phyloP scores from a whole-genome alignment of 495 filamentous ascomycete genomes.

The Neurospora sp. region DNA sequence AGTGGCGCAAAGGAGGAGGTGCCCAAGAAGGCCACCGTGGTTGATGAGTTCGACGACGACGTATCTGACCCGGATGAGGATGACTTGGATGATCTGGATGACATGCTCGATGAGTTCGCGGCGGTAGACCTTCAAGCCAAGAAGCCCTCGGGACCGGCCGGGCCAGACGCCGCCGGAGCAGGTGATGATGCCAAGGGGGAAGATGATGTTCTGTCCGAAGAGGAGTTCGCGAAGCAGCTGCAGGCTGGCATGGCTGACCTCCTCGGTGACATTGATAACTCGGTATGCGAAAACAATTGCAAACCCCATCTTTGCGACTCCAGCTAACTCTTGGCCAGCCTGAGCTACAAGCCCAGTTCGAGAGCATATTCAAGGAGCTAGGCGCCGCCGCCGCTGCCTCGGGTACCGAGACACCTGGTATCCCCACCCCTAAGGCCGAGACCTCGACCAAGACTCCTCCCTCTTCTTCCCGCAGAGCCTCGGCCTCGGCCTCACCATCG shows the following conservation, averaged over 20 bases:
- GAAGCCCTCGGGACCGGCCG: conserved; percentile 35
- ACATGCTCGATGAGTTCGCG: conserved; percentile 86
- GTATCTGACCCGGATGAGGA: conserved; percentile 71
- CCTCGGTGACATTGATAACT: conserved; percentile 57
- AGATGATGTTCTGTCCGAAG: conserved; percentile 41
- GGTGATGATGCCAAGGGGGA: conserved; percentile 4
- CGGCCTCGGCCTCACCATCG: conserved; percentile 8
- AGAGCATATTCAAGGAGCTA: conserved; percentile 73
- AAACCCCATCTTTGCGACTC: not conserved
- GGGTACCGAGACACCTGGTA: conserved; percentile 8
- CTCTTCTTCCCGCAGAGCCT: not conserved
- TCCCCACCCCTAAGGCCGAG: conserved; percentile 2
- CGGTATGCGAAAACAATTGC: conserved; percentile 26
- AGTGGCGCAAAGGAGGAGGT: conserved; percentile 6
- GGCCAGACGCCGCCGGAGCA: conserved; percentile 17
- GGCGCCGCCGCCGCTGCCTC: conserved; percentile 36
- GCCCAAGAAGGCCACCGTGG: conserved; percentile 12
- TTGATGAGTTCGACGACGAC: conserved; percentile 23
- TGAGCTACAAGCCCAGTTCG: conserved; percentile 79
- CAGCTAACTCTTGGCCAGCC: conserved; percentile 31
- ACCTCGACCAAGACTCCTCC: not conserved
- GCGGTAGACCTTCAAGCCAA: conserved; percentile 41
- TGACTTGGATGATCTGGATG: conserved; percentile 88
- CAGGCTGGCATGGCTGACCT: conserved; percentile 81
- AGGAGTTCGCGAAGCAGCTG: conserved; percentile 74